Conservation (phyloP, 2,329 filamentous ascomycete species). For the Penicillium freii region DNA sequence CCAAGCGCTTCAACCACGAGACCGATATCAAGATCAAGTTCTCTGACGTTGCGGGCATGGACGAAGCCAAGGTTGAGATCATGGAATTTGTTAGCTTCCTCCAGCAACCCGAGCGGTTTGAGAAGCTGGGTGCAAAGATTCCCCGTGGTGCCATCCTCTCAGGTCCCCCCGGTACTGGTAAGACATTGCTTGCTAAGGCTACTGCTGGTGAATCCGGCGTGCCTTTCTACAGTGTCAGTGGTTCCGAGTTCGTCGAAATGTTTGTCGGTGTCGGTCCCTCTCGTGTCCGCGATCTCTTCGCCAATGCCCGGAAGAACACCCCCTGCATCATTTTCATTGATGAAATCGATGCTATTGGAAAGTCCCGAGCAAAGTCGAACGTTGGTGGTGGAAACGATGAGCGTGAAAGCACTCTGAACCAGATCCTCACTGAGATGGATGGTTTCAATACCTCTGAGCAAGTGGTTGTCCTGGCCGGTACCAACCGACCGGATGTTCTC, state of each 20-base stretch:
- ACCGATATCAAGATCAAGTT: constrained; percentile 97
- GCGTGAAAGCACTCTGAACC: constrained; percentile 93
- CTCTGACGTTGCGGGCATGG: constrained; percentile 92
- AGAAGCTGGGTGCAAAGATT: constrained; percentile 94
- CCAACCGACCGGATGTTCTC: constrained; percentile 89
- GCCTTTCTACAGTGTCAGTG: constrained; percentile 97
- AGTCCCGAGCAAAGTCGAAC: constrained; percentile 77
- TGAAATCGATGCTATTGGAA: constrained; percentile 97
- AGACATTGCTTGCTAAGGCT: constrained; percentile 93
- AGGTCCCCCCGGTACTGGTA: constrained; percentile 97
- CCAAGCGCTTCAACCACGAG: constrained; percentile 97
- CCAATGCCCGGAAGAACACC: constrained; percentile 89
- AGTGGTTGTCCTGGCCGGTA: constrained; percentile 93
- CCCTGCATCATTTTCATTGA: constrained; percentile 99
- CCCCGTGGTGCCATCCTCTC: constrained; percentile 94
- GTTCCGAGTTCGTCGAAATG: constrained; percentile 99
- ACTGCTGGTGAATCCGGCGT: constrained; percentile 96
- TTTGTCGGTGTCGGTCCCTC: constrained; percentile 98
- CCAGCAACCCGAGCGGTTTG: constrained; percentile 87
- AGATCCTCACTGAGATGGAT: constrained; percentile 99
- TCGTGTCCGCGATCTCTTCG: constrained; percentile 89
- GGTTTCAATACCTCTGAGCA: constrained; percentile 97
- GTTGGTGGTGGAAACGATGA: constrained; percentile 94
- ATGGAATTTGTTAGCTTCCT: constrained; percentile 99
- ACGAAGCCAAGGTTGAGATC: constrained; percentile 96